Conservation (phyloP, 129 eudicot genomes). For the Ambrosia trifida region DNA sequence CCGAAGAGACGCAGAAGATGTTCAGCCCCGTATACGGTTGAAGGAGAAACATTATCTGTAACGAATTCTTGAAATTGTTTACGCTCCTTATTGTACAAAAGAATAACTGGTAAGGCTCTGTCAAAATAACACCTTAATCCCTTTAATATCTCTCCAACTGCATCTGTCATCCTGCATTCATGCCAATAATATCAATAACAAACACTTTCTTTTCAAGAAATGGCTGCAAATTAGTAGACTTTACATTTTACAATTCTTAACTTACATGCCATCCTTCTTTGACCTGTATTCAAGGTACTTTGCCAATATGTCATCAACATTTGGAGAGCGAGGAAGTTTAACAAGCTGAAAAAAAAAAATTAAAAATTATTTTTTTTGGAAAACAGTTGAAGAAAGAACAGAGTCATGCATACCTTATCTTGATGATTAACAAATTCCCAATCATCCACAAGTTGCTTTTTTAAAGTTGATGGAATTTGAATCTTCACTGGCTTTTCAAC, state of each 20-base stretch:
- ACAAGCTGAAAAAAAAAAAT: constrained; percentile 55
- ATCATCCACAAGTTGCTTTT: constrained; percentile 91
- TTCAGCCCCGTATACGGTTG: constrained; percentile 88
- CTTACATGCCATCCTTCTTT: constrained; percentile 88
- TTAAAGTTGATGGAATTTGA: constrained; percentile 76
- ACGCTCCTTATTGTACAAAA: constrained; percentile 83
- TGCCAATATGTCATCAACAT: constrained; percentile 73
- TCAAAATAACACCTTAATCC: constrained; percentile 81
- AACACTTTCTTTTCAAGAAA: not conserved
- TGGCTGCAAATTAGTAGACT: not conserved
- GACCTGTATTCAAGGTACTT: constrained; percentile 89
- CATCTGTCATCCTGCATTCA: constrained; percentile 64
- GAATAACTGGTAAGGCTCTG: constrained; percentile 73
- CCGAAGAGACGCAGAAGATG: constrained; percentile 97
- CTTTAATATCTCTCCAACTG: constrained; percentile 72
- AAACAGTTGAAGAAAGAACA: not conserved
- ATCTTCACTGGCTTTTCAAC: constrained; percentile 78
- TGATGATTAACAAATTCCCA: constrained; percentile 82
- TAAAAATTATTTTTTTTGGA: not conserved
- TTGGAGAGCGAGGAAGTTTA: constrained; percentile 91
- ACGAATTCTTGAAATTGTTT: constrained; percentile 72
- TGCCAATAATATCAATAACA: not conserved
- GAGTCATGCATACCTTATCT: constrained; percentile 58
- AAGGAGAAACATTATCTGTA: constrained; percentile 70
- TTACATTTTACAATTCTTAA: constrained; percentile 12